Evolutionary conservation across 208 protist species (phyloP).

Genomic region (Endotrypanum monterogeii): DNA sequence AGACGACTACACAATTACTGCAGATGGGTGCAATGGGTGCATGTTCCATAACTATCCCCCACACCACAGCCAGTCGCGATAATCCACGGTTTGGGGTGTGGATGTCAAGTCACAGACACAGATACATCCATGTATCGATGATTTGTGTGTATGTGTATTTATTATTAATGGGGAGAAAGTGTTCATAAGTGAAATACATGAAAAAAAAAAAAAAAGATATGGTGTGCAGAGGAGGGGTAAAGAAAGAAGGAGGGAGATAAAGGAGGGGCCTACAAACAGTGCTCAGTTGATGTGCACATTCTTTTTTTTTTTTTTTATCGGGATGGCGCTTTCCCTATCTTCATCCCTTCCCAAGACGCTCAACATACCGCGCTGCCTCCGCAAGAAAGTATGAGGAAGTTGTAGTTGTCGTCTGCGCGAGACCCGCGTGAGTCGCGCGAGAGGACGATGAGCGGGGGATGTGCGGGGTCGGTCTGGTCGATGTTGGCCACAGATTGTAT

Average conservation of each 20-base stretch:
- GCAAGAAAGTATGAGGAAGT: neutral
- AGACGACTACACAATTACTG: neutral
- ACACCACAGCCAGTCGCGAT: too few species aligned
- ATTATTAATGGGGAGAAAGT: too few species aligned
- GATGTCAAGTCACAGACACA: too few species aligned
- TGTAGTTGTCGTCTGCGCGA: neutral
- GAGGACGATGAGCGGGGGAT: neutral
- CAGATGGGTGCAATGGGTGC: neutral
- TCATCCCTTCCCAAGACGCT: too few species aligned
- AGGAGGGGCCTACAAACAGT: neutral
- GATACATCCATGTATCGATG: too few species aligned
- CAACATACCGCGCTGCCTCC: neutral
- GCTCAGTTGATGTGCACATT: neutral
- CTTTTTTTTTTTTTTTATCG: neutral
- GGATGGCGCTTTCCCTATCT: neutral
- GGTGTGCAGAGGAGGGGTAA: too few species aligned
- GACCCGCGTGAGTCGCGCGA: too few species aligned
- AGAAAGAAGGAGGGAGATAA: too few species aligned
- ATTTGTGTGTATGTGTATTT: too few species aligned
- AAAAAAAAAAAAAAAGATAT: too few species aligned
- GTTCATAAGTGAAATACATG: too few species aligned
- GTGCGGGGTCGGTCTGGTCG: neutral
- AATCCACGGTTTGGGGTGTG: neutral
- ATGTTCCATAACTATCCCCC: neutral
- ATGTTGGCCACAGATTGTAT: neutral